Base-by-base conservation (phyloP, 257 asterid genomes). In the Fraxinus excelsior region DNA sequence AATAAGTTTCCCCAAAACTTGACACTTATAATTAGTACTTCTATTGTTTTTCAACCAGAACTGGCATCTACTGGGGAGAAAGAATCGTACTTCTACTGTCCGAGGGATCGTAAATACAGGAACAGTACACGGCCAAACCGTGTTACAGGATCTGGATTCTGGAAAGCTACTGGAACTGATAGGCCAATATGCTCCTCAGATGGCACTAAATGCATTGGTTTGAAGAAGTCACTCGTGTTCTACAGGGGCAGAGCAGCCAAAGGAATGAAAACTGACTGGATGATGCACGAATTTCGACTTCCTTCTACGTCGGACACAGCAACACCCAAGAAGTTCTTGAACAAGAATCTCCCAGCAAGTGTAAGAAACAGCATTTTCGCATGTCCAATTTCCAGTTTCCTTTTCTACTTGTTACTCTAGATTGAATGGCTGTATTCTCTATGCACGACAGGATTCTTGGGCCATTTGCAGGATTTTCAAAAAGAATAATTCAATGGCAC, bases 101-200 rank as follows among this genome's bases (percentile, higher is more conserved):
- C 94, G 2, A 84, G 96, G 81, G 94, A 89, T 62, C 85, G 96
- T 0, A 91, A 91, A 53, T 91, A 91, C 83, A 81, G 89, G 76
- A 91, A 91, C 78, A 91, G 96, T 78, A 83, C 91, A 3, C 75
- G 96, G 76, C 96, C 96, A 0, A 91, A 91, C 71, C 88, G 97
- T 0, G 97, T 91, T 2, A 91, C 97, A 0, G 91, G 88, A 5
- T 87, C 93, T 0, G 97, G 97, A 0, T 91, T 91, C 76, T 91
- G 97, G 97, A 91, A 91, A 73, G 97, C 97, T 37, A 91, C 97
- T 0, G 97, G 94, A 29, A 91, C 97, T 0, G 94, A 91, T 66
- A 81, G 97, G 87, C 97, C 94, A 2, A 91, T 91, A 71, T 91
- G 88, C 80, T 85, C 97, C 10, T 91, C 93, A 0, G 86, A 83